phyloP scores from a whole-genome alignment of 768 basidiomycete genomes.

The Antrodiella citrinella region DNA sequence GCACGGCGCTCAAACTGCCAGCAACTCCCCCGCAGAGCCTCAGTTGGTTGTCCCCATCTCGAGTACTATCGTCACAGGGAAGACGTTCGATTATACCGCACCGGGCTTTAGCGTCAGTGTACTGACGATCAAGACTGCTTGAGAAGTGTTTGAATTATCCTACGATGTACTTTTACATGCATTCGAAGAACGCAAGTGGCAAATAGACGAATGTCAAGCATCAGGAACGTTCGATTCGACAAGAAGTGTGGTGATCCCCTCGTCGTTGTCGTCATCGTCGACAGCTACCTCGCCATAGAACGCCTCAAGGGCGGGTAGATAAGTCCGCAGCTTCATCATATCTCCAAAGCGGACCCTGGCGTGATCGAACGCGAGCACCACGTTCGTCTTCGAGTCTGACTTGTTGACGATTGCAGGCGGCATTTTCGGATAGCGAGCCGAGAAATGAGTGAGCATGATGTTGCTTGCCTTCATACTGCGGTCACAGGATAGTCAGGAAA shows the following conservation, averaged over 20 bases:
- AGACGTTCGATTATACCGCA: conserved; percentile 46
- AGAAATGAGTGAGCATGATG: conserved; percentile 92
- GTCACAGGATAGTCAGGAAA: neutral
- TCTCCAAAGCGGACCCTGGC: conserved; percentile 62
- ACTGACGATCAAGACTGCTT: conserved; percentile 19
- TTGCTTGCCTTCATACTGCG: conserved; percentile 78
- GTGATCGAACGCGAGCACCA: conserved; percentile 81
- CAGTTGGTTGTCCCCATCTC: conserved; percentile 38
- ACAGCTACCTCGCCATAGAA: conserved; percentile 47
- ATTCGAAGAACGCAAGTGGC: no score
- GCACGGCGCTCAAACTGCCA: conserved; percentile 38
- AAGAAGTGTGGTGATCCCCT: no score
- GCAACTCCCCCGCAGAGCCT: conserved; percentile 48
- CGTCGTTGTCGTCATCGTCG: conserved; percentile 38
- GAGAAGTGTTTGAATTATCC: conserved; percentile 1
- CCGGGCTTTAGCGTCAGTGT: conserved; percentile 38
- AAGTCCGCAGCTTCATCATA: conserved; percentile 82
- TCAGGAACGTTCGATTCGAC: no score
- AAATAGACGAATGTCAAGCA: neutral
- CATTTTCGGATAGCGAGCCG: conserved; percentile 86
- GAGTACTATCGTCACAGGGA: conserved; percentile 36
- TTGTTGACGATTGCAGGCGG: conserved; percentile 25
- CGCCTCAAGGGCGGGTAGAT: conserved; percentile 62
- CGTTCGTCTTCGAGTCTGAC: conserved; percentile 13
- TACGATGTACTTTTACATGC: no score